A percentile compares a stretch with the other conserved stretches of the same genome.
Evolutionary conservation across 768 basidiomycete genomes (phyloP).

Genomic region (Russula abietina): DNA sequence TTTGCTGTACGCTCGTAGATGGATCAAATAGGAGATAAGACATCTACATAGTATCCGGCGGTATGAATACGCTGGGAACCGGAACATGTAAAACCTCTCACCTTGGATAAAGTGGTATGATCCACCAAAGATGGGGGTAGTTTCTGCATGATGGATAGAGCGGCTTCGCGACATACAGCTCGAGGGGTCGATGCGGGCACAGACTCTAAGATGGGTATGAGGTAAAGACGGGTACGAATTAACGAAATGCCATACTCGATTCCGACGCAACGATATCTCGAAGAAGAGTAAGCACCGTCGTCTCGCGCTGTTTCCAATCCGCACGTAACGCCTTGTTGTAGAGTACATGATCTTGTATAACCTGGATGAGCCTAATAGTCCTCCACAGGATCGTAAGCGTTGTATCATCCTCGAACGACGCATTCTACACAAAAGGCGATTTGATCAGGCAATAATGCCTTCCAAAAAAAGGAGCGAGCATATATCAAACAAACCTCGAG

Average conservation of each 20-base stretch:
- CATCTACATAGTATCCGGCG: conserved; percentile 45
- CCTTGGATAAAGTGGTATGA: conserved; percentile 58
- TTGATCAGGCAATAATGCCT: not conserved
- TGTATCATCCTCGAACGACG: conserved; percentile 50
- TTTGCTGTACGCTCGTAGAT: conserved; percentile 61
- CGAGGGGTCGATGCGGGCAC: conserved; percentile 46
- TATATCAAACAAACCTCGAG: conserved; percentile 61
- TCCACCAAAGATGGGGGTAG: conserved; percentile 58
- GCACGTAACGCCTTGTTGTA: conserved; percentile 71
- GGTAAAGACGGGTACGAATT: not conserved
- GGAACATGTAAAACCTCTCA: conserved; percentile 28
- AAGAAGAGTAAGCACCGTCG: conserved; percentile 49
- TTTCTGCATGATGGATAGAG: conserved; percentile 62
- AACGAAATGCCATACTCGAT: conserved; percentile 41
- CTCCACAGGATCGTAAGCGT: conserved; percentile 61
- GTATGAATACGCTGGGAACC: not conserved
- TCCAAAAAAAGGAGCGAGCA: not conserved
- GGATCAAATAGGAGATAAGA: conserved; percentile 68
- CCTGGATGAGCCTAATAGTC: conserved; percentile 59
- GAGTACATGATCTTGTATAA: conserved; percentile 60
- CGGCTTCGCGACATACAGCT: conserved; percentile 58
- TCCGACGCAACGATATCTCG: conserved; percentile 51
- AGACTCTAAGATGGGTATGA: conserved; percentile 17
- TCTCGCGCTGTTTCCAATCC: conserved; percentile 57
- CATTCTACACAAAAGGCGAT: conserved; percentile 43